These are phyloP conservation scores for Globisporangium camurandrum DNA, from an alignment of 352 stramenopile species.

Conservation along the genomic window DNA sequence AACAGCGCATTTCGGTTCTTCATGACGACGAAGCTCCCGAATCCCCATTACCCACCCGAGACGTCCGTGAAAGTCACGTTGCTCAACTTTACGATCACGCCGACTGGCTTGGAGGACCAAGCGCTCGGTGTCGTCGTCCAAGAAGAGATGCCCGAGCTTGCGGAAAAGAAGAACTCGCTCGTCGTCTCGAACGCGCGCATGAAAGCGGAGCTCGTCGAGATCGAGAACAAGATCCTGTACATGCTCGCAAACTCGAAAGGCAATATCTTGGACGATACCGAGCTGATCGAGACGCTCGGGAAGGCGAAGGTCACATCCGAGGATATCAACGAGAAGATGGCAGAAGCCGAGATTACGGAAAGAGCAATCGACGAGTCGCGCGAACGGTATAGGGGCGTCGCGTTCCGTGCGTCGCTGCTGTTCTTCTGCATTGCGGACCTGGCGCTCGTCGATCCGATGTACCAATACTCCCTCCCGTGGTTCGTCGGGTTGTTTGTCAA, in stretches of 20 bases:
- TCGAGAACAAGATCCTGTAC: slow-evolving; percentile 92
- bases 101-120: slow-evolving; percentile 87
- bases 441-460: slow-evolving; percentile 89
- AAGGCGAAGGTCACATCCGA: slow-evolving; percentile 89
- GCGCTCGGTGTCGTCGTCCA: slow-evolving; percentile 89
- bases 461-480: slow-evolving; percentile 93
- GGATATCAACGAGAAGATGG: slow-evolving; percentile 91
- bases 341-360: slow-evolving; percentile 88
- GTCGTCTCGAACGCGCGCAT: slow-evolving; percentile 89
- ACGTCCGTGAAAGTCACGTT: slow-evolving; percentile 91
- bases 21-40: slow-evolving; percentile 91
- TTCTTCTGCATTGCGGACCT: slow-evolving; percentile 93
- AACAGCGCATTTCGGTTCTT: slow-evolving; percentile 88
- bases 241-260: slow-evolving; percentile 91
- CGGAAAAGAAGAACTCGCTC: slow-evolving; percentile 92
- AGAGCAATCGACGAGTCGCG: slow-evolving; percentile 87
- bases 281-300: slow-evolving; percentile 89
- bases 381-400: slow-evolving; percentile 85
- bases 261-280: slow-evolving; percentile 91
- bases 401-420: slow-evolving; percentile 83
- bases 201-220: slow-evolving; percentile 90
- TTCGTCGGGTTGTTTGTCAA: slow-evolving; percentile 90
- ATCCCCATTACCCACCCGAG: slow-evolving; percentile 90
- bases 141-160: slow-evolving; percentile 90
- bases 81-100: slow-evolving; percentile 92